phyloP scores from a whole-genome alignment of 441 rosid species.

The Macaranga tanarius region DNA sequence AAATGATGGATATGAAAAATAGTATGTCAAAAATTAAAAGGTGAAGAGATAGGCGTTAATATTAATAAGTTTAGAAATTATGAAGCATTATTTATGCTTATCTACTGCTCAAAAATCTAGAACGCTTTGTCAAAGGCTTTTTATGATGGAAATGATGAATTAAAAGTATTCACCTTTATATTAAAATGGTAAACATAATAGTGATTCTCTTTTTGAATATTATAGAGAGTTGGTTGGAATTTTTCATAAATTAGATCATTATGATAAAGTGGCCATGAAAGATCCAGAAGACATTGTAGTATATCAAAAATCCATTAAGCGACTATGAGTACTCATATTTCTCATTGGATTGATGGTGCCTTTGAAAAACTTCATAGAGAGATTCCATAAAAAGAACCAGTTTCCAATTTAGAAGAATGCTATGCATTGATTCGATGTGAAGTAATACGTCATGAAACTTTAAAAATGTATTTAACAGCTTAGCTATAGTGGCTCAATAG shows the following conservation, averaged over 20 bases:
- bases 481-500: too few relatives aligned
- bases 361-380: background rate
- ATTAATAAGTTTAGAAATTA: background rate
- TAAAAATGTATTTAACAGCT: too few relatives aligned
- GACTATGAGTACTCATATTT: too few relatives aligned
- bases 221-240: too few relatives aligned
- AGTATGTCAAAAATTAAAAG: background rate
- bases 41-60: conserved; percentile 3
- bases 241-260: too few relatives aligned
- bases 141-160: conserved; percentile 14
- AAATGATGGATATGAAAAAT: background rate
- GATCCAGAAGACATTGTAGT: too few relatives aligned
- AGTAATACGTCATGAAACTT: background rate
- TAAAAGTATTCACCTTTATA: background rate
- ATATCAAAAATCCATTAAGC: too few relatives aligned
- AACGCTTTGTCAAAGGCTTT: background rate
- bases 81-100: background rate
- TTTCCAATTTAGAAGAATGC: background rate
- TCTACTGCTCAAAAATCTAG: background rate
- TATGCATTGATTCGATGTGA: background rate
- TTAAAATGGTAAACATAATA: too few relatives aligned
- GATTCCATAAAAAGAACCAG: background rate
- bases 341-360: too few relatives aligned
- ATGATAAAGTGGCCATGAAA: too few relatives aligned
- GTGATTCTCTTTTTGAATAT: background rate